Evolutionary conservation across 257 asterid species (phyloP).

Genomic region (Solanum etuberosum): DNA sequence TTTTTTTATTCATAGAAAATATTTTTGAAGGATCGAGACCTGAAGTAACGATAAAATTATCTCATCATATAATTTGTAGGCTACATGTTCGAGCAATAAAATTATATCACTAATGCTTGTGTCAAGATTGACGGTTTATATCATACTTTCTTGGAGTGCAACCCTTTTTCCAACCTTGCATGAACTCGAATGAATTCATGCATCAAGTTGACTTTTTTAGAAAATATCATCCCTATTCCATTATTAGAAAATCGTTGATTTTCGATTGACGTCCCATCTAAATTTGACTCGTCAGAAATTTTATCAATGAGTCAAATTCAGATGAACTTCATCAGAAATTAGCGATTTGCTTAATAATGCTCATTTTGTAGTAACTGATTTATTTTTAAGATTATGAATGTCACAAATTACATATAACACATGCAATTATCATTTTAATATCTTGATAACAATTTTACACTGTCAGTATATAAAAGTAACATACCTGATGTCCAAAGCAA

Average conservation of each 20-base stretch:
- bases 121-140: not conserved
- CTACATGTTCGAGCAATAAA: rapidly evolving
- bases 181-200: not conserved
- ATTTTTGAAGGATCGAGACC: not conserved
- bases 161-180: not conserved
- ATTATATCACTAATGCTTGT: not conserved
- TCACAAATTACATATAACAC: not conserved
- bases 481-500: slow-evolving; percentile 73
- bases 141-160: not conserved
- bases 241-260: not conserved
- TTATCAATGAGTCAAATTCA: not conserved
- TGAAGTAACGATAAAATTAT: not conserved
- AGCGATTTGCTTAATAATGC: not conserved
- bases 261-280: not conserved
- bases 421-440: not conserved
- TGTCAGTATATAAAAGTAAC: not conserved
- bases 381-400: not conserved
- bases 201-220: not conserved
- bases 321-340: not conserved
- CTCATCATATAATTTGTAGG: not conserved
- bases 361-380: not conserved
- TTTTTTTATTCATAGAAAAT: not conserved
- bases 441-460: not conserved
- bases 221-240: not conserved
- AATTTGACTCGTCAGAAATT: not conserved